These are phyloP conservation scores for Magnusiomyces ingens DNA, from an alignment of 1,139 yeast genomes.

Conservation along the genomic window DNA sequence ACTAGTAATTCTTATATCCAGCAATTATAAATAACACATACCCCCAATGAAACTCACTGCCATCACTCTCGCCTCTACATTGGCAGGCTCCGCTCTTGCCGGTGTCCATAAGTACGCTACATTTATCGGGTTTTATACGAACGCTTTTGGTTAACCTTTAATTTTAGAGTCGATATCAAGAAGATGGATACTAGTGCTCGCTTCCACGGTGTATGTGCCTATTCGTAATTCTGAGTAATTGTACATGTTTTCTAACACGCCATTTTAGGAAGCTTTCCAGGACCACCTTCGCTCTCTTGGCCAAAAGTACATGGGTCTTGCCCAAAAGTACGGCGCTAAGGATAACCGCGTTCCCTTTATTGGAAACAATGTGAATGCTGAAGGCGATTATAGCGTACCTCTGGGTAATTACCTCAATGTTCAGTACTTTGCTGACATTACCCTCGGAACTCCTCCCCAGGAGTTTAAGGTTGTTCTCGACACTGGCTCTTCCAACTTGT, in stretches of 20 bases:
- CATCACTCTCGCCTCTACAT: slow-evolving; percentile 47
- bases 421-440: slow-evolving; percentile 86
- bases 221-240: not conserved
- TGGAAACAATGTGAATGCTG: slow-evolving; percentile 22
- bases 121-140: slow-evolving; percentile 1
- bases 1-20: too few relatives aligned
- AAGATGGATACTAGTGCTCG: slow-evolving; percentile 59
- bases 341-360: slow-evolving; percentile 33
- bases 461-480: slow-evolving; percentile 69
- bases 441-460: slow-evolving; percentile 90
- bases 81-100: slow-evolving; percentile 45
- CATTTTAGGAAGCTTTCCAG: slow-evolving; percentile 36
- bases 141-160: not conserved
- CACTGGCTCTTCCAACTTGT: slow-evolving; percentile 92
- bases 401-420: slow-evolving; percentile 90
- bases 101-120: slow-evolving; percentile 31
- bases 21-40: not conserved
- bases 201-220: slow-evolving; percentile 42
- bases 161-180: slow-evolving; percentile 45
- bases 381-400: slow-evolving; percentile 59
- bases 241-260: not conserved
- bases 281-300: slow-evolving; percentile 68
- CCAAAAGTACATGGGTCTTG: slow-evolving; percentile 58
- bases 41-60: slow-evolving; percentile 21
- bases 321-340: slow-evolving; percentile 33